Base-by-base conservation (phyloP, 768 basidiomycete species). In the Coprinopsis sp. region DNA sequence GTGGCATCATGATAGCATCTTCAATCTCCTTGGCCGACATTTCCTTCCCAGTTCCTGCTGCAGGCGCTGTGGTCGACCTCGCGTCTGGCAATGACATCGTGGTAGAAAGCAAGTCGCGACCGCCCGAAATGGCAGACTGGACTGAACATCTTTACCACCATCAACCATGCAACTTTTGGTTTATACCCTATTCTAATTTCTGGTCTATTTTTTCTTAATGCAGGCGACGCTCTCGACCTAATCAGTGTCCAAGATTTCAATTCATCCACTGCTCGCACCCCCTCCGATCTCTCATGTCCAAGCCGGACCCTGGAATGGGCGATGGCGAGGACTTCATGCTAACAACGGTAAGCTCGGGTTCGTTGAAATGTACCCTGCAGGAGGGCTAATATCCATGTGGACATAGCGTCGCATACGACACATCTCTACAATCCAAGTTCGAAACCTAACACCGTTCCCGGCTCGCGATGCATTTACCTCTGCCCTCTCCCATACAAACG, bases 401-500 rank as follows among this genome's bases (percentile, higher is more conserved):
- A 8, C n/a, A 37, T 63, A 87, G 79, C 79, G 79, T 57, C 82
- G 85, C 33, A 71, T 88, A 51, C 79, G 87, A 54, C 86, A 91
- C 66, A 73, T 91, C 48, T 73, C 77, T 47, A 72, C 78, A 33
- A 69, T 91, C 39, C 84, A 89, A 66, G 72, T 91, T 54, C 78
- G 81, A 51, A 91, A 91, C 60, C 68, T 91, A 29, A 86, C 89
- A n/a, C 87, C 86, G 1, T 91, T 88, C 61, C 88, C 88, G 27
- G 78, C 79, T 43, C 81, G 89, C 28, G 88, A 91, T 62, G 74
- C 82, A 5, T 73, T 88, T 51, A 81, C 88, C 16, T 84, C 86
- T 19, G 86, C 87, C 16, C 71, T 91, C 43, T 70, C 74, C 14
- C 80, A 84, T 56, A 84, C 87, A 10, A 71, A 78, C 8, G 76